phyloP scores from a whole-genome alignment of 768 basidiomycete species.

The Trametes cinnabarina region DNA sequence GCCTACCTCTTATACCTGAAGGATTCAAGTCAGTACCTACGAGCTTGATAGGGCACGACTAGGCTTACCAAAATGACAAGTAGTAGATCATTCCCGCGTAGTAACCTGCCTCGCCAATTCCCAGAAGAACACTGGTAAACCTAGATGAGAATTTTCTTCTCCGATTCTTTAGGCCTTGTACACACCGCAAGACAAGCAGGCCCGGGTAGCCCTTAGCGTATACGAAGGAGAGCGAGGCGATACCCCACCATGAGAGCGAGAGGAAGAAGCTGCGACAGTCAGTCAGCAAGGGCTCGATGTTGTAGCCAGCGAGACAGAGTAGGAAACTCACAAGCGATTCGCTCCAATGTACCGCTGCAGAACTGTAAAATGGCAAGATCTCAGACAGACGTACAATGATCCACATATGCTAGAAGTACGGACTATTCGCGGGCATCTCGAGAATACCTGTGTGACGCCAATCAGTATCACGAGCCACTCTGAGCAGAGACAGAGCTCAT shows the following conservation, averaged over 20 bases:
- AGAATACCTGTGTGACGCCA: slow-evolving; percentile 39
- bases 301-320: no score
- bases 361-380: slow-evolving; percentile 32
- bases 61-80: slow-evolving; percentile 48
- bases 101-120: slow-evolving; percentile 61
- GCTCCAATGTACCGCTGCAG: slow-evolving; percentile 57
- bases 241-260: slow-evolving; percentile 51
- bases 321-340: slow-evolving; percentile 52
- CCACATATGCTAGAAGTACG: background rate
- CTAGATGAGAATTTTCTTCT: background rate
- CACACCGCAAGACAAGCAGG: slow-evolving; percentile 47
- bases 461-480: background rate
- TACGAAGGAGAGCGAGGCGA: slow-evolving; percentile 49
- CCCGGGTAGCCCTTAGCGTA: slow-evolving; percentile 55
- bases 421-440: slow-evolving; percentile 58
- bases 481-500: background rate
- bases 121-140: slow-evolving; percentile 49
- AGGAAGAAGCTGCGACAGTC: slow-evolving; percentile 47
- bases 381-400: background rate
- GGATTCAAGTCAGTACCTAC: background rate
- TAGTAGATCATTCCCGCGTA: slow-evolving; percentile 64
- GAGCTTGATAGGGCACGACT: background rate
- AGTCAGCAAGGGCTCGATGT: background rate
- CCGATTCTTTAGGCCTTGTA: background rate
- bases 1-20: slow-evolving; percentile 31